A percentile compares a stretch with the other conserved stretches of the same genome.
Conservation (phyloP, 2,329 filamentous ascomycete species). For the Tolypocladium nubicola region DNA sequence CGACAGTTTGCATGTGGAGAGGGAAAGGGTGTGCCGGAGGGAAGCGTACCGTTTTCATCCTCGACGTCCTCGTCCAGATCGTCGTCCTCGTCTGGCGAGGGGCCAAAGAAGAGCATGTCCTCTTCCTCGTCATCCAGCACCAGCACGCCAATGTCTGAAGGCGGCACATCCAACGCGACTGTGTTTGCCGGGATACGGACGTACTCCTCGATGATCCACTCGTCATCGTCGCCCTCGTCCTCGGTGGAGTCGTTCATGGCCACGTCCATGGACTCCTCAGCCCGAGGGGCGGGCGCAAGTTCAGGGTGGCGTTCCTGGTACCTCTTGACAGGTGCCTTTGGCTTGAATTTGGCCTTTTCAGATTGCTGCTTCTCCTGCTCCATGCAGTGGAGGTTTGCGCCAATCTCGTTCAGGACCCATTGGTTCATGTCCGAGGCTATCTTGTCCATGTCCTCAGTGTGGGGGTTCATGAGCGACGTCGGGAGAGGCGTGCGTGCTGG, state of each 20-base stretch:
- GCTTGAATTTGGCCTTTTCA: slow-evolving; percentile 35
- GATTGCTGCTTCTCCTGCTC: slow-evolving; percentile 28
- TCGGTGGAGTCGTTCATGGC: slow-evolving; percentile 29
- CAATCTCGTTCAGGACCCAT: slow-evolving; percentile 49
- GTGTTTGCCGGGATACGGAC: slow-evolving; percentile 46
- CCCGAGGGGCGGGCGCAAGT: background rate
- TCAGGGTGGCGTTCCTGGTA: slow-evolving; percentile 47
- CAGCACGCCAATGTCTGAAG: slow-evolving; percentile 43
- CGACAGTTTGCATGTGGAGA: background rate
- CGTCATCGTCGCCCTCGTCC: slow-evolving; percentile 38
- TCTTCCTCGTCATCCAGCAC: slow-evolving; percentile 49
- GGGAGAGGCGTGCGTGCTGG: slow-evolving; percentile 18
- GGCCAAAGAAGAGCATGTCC: slow-evolving; percentile 47
- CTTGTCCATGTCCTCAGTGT: slow-evolving; percentile 34
- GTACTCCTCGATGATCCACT: slow-evolving; percentile 57
- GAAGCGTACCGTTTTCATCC: slow-evolving; percentile 49
- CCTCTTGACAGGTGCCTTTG: slow-evolving; percentile 43
- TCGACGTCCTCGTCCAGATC: slow-evolving; percentile 48
- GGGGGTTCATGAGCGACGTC: slow-evolving; percentile 19
- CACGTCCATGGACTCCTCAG: slow-evolving; percentile 12
- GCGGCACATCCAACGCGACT: slow-evolving; percentile 33
- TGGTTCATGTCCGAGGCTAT: slow-evolving; percentile 45
- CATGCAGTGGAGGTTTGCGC: slow-evolving; percentile 37
- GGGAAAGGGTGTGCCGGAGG: background rate
- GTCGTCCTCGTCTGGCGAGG: slow-evolving; percentile 52